Evolutionary conservation across 495 filamentous ascomycete species (phyloP).

Genomic region (Podospora conica): DNA sequence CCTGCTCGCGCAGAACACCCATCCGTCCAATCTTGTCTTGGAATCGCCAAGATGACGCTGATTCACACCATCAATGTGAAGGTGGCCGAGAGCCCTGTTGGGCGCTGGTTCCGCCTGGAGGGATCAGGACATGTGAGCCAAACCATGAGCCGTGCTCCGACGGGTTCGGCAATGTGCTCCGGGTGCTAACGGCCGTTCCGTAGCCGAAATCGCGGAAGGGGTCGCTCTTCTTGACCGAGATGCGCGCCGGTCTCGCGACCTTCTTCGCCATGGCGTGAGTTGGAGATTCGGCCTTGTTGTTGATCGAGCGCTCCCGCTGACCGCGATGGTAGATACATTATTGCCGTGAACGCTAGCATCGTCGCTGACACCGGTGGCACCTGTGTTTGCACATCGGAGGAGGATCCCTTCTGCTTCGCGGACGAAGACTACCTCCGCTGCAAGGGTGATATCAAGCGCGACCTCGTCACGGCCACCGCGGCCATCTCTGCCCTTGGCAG

Average conservation of each 20-base stretch:
- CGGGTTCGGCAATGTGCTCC: neutral
- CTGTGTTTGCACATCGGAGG: conserved; percentile 54
- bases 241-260: conserved; percentile 71
- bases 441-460: conserved; percentile 59
- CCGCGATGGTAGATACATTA: conserved; percentile 45
- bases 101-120: conserved; percentile 68
- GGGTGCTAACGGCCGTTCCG: conserved; percentile 41
- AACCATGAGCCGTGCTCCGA: neutral
- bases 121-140: conserved; percentile 63
- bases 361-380: conserved; percentile 54
- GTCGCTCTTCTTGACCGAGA: conserved; percentile 70
- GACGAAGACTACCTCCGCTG: conserved; percentile 60
- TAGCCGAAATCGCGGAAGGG: conserved; percentile 65
- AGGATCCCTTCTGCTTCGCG: conserved; percentile 47
- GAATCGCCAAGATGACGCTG: conserved; percentile 36
- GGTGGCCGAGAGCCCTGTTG: conserved; percentile 55
- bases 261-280: conserved; percentile 79
- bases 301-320: conserved; percentile 2
- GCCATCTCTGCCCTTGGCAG: conserved; percentile 64
- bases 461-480: conserved; percentile 73
- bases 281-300: neutral
- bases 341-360: conserved; percentile 65
- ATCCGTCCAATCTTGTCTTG: neutral
- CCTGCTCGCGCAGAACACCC: neutral
- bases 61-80: conserved; percentile 47